A percentile compares a stretch with the other conserved stretches of the same genome.
phyloP scores from a whole-genome alignment of 192 early-diverging fungal genomes.

The Spinellus fusiger region DNA sequence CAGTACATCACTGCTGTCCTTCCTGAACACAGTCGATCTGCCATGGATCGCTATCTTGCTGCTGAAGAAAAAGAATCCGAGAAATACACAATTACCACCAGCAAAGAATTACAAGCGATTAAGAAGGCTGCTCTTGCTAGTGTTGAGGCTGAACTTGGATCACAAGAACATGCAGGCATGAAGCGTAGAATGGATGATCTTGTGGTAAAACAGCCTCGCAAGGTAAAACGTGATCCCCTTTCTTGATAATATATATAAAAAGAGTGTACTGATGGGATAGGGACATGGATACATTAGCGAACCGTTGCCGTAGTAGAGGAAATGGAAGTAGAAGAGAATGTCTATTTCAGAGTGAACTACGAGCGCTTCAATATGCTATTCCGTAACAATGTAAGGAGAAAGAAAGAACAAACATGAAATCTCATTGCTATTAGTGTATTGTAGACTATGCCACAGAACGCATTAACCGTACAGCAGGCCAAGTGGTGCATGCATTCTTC shows the following conservation, averaged over 20 bases:
- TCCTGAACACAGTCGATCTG: conserved; percentile 53
- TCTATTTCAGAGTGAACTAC: conserved; percentile 61
- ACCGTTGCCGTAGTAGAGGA: conserved; percentile 21
- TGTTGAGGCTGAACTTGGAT: conserved; percentile 43
- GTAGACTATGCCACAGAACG: conserved; percentile 50
- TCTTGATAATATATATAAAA: not conserved
- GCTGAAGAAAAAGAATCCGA: conserved; percentile 53
- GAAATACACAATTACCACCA: conserved; percentile 52
- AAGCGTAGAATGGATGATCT: conserved; percentile 27
- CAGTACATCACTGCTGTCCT: conserved; percentile 55
- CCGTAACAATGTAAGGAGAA: conserved; percentile 47
- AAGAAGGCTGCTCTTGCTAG: conserved; percentile 39
- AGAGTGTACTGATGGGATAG: too few species aligned
- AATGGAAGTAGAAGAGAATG: conserved; percentile 47
- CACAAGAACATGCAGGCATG: conserved; percentile 43
- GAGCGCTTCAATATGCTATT: conserved; percentile 60
- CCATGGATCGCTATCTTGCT: conserved; percentile 52
- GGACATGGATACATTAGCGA: too few species aligned
- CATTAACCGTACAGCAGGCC: conserved; percentile 59
- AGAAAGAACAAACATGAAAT: not conserved
- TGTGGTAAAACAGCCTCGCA: conserved; percentile 8
- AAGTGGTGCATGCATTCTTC: conserved; percentile 53
- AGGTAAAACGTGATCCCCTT: not conserved
- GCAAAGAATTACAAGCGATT: conserved; percentile 53
- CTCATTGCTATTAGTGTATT: conserved; percentile 38